phyloP scores from a whole-genome alignment of 257 asterid genomes.

The Plectranthus barbatus region DNA sequence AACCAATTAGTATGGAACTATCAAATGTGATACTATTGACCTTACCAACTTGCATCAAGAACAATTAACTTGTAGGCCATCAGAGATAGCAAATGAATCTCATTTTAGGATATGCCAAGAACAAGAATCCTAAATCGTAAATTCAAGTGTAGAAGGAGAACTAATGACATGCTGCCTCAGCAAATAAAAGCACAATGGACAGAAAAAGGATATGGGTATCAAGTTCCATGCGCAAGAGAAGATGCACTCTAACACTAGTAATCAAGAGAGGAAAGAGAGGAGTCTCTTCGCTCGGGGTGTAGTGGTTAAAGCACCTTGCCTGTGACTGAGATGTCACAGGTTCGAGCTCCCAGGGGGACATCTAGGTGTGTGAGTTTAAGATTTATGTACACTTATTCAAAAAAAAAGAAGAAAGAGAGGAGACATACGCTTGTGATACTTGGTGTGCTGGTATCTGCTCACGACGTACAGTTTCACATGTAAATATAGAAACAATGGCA shows the following conservation, averaged over 20 bases:
- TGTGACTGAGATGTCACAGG: too few relatives aligned
- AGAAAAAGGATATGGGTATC: neutral
- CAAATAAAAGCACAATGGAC: neutral
- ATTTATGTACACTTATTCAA: too few relatives aligned
- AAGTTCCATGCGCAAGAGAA: neutral
- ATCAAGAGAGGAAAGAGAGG: conserved; percentile 8
- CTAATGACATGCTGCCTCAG: neutral
- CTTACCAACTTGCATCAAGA: neutral
- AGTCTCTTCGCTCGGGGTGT: too few relatives aligned
- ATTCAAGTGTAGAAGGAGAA: too few relatives aligned
- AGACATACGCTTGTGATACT: conserved; percentile 96
- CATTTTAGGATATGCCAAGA: too few relatives aligned
- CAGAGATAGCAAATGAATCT: too few relatives aligned
- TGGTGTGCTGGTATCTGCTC: conserved; percentile 94
- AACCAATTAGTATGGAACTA: neutral
- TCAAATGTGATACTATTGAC: neutral
- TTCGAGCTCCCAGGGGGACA: too few relatives aligned
- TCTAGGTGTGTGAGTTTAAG: too few relatives aligned
- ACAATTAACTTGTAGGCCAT: too few relatives aligned
- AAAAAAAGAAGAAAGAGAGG: conserved; percentile 8
- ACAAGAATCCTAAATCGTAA: too few relatives aligned
- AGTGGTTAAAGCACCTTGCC: too few relatives aligned
- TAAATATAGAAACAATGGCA: conserved; percentile 26
- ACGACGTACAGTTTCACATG: conserved; percentile 33
- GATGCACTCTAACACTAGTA: too few relatives aligned